A percentile compares a stretch with the other conserved stretches of the same genome.
phyloP scores from a whole-genome alignment of 1,284 basidiomycete species.

The Sparassis latifolia region DNA sequence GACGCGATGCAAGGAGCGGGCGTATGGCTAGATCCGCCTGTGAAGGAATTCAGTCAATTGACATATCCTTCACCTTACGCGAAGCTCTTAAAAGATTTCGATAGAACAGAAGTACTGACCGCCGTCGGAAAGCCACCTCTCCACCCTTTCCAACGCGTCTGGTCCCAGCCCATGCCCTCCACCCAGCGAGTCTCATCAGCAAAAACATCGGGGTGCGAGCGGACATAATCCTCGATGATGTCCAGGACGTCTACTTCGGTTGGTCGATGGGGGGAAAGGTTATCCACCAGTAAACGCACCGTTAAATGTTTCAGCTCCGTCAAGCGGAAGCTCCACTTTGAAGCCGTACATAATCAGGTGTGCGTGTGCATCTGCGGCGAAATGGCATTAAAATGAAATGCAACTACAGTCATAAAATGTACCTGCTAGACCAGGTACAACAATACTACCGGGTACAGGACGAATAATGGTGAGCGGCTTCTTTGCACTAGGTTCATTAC shows the following conservation, averaged over 20 bases:
- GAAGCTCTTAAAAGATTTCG: too few species aligned
- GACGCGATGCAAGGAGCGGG: constrained; percentile 53
- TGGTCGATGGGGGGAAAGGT: neutral
- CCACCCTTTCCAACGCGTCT: constrained; percentile 63
- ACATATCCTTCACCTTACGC: too few species aligned
- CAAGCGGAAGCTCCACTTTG: constrained; percentile 58
- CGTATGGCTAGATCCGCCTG: constrained; percentile 57
- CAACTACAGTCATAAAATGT: constrained; percentile 38
- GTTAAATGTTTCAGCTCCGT: constrained; percentile 49
- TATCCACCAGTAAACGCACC: constrained; percentile 31
- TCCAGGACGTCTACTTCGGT: constrained; percentile 48
- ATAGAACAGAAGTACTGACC: constrained; percentile 34
- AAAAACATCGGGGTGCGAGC: constrained; percentile 46
- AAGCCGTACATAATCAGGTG: constrained; percentile 70
- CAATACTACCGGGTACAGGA: constrained; percentile 38
- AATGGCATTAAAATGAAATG: neutral
- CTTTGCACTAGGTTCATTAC: constrained; percentile 24
- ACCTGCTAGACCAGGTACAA: constrained; percentile 72
- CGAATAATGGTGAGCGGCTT: constrained; percentile 35
- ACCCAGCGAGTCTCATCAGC: constrained; percentile 63
- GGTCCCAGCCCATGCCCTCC: constrained; percentile 89
- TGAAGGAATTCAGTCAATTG: constrained; percentile 16
- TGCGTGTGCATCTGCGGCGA: constrained; percentile 66
- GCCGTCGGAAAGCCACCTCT: constrained; percentile 69
- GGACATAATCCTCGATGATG: constrained; percentile 58